phyloP scores from a whole-genome alignment of 768 basidiomycete genomes.

The Kwoniella sp. region DNA sequence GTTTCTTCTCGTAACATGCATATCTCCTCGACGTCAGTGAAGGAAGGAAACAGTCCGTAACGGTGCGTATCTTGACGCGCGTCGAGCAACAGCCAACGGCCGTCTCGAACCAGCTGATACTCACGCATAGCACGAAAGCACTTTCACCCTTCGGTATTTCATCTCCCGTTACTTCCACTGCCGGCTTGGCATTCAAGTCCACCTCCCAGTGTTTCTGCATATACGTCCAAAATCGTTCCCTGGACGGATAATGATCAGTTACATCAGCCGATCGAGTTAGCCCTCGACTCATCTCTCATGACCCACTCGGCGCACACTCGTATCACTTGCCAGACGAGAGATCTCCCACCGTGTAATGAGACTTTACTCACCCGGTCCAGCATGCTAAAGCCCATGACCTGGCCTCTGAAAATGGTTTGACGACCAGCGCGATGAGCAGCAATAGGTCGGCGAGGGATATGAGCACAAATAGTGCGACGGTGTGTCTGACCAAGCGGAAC shows the following conservation, averaged over 20 bases:
- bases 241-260: neutral
- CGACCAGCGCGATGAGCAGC: constrained; percentile 26
- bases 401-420: constrained; percentile 37
- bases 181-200: constrained; percentile 26
- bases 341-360: neutral
- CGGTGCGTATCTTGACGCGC: too few species aligned
- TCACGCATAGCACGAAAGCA: constrained; percentile 39
- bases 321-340: too few species aligned
- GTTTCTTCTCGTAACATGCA: too few species aligned
- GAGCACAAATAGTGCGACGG: constrained; percentile 18
- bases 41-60: too few species aligned
- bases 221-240: constrained; percentile 40
- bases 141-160: constrained; percentile 31
- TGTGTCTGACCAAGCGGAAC: constrained; percentile 16
- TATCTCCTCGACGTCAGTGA: too few species aligned
- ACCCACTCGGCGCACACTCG: too few species aligned
- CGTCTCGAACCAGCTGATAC: constrained; percentile 2
- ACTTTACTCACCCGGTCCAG: constrained; percentile 45
- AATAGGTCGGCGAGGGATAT: constrained; percentile 29
- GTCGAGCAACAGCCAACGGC: too few species aligned
- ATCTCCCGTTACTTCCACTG: constrained; percentile 30
- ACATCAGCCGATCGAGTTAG: too few species aligned
- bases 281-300: too few species aligned
- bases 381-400: constrained; percentile 34
- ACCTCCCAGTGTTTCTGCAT: constrained; percentile 45